Conservation (phyloP, 257 asterid genomes). For the Solanum chilense region DNA sequence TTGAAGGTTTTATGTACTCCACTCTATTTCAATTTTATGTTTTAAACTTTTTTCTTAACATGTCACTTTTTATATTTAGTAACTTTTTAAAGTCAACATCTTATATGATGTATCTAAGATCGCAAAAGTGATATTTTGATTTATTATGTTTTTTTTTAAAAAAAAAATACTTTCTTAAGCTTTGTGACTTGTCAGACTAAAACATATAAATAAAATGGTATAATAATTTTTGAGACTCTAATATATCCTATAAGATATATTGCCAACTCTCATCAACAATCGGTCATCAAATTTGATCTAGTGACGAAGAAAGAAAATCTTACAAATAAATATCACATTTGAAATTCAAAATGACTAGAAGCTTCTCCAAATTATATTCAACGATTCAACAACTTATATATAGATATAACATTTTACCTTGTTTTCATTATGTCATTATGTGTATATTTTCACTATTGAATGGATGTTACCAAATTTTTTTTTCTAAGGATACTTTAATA, state of each 20-base stretch:
- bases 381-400: no score
- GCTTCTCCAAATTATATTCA: no score
- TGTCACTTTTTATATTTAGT: not conserved
- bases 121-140: not conserved
- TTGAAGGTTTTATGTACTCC: not conserved
- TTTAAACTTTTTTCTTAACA: not conserved
- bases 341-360: not conserved
- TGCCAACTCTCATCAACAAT: not conserved
- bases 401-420: no score
- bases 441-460: not conserved
- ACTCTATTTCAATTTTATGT: not conserved
- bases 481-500: not conserved
- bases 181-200: not conserved
- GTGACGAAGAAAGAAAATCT: not conserved
- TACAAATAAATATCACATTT: not conserved
- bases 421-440: not conserved
- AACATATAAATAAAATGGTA: not conserved
- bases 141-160: no score
- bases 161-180: no score
- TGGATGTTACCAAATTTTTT: no score
- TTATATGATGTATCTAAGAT: not conserved
- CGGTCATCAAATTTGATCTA: not conserved
- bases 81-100: not conserved
- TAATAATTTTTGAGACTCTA: not conserved
- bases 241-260: not conserved